These are phyloP conservation scores for Colletotrichum tropicale DNA, from an alignment of 2,329 filamentous ascomycete genomes.

Conservation along the genomic window DNA sequence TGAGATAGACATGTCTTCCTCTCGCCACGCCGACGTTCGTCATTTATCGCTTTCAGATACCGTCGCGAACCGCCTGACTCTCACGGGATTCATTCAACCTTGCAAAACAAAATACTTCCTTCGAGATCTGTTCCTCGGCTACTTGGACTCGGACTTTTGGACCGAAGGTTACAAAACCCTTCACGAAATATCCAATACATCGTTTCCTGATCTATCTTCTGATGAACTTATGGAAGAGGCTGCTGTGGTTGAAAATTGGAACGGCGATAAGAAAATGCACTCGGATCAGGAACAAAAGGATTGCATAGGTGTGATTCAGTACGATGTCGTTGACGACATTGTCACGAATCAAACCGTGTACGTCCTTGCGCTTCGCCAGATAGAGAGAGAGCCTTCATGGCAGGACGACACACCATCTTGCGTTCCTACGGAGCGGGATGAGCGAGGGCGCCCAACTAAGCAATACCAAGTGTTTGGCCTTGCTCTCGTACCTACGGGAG, in stretches of 20 bases:
- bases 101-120: not conserved
- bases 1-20: not conserved
- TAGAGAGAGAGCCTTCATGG: not conserved
- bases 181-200: not conserved
- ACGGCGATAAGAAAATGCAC: not conserved
- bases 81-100: not conserved
- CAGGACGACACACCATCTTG: not conserved
- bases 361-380: not conserved
- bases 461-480: not conserved
- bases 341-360: not conserved
- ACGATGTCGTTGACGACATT: not conserved
- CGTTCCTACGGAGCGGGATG: not conserved
- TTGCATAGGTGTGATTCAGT: not conserved
- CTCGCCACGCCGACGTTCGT: not conserved
- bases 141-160: not conserved
- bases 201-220: not conserved
- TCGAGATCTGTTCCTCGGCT: not conserved
- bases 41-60: not conserved
- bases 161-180: not conserved
- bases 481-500: not conserved
- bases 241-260: not conserved
- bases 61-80: not conserved
- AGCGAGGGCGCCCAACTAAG: not conserved
- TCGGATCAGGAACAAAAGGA: not conserved
- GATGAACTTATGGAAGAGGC: not conserved